These are phyloP conservation scores for Salix koriyanagi DNA, from an alignment of 345 rosid genomes.

Conservation along the genomic window DNA sequence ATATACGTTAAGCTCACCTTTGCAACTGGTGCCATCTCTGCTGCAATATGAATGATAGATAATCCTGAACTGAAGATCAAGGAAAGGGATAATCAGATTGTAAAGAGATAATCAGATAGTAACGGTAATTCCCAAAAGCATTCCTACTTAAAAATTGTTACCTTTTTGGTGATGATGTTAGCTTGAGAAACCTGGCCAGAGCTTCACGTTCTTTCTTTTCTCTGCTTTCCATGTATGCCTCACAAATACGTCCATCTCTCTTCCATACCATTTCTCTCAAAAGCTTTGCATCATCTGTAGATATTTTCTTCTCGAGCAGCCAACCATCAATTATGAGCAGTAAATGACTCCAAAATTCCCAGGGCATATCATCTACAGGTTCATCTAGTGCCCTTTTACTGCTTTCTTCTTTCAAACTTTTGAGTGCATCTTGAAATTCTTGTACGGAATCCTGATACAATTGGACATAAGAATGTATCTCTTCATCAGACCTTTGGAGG, in stretches of 20 bases:
- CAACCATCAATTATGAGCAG: constrained; percentile 88
- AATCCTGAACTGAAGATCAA: constrained; percentile 76
- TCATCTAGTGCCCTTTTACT: constrained; percentile 52
- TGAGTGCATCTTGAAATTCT: constrained; percentile 82
- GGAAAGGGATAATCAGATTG: constrained; percentile 28
- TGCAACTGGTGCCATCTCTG: constrained; percentile 99
- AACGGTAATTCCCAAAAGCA: background rate
- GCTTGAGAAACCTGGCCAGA: constrained; percentile 54
- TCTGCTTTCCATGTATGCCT: constrained; percentile 57
- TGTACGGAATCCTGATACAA: constrained; percentile 78
- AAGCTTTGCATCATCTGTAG: constrained; percentile 50
- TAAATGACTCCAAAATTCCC: constrained; percentile 86
- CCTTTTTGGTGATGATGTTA: constrained; percentile 61
- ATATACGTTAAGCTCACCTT: constrained; percentile 53
- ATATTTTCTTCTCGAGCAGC: constrained; percentile 83
- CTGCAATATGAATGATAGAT: constrained; percentile 83
- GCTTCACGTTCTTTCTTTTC: constrained; percentile 66
- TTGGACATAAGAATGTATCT: constrained; percentile 63
- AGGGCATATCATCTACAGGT: constrained; percentile 78
- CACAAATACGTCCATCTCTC: constrained; percentile 56
- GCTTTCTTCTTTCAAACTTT: constrained; percentile 73
- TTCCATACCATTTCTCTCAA: constrained; percentile 87
- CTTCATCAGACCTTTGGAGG: constrained; percentile 83
- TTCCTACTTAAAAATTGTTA: constrained; percentile 20
- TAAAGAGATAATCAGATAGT: constrained; percentile 19